Percentiles rank a stretch among this genome's conserved stretches.
These are phyloP conservation scores for Podospora appendiculata DNA, from an alignment of 495 filamentous ascomycete species.

Conservation along the genomic window DNA sequence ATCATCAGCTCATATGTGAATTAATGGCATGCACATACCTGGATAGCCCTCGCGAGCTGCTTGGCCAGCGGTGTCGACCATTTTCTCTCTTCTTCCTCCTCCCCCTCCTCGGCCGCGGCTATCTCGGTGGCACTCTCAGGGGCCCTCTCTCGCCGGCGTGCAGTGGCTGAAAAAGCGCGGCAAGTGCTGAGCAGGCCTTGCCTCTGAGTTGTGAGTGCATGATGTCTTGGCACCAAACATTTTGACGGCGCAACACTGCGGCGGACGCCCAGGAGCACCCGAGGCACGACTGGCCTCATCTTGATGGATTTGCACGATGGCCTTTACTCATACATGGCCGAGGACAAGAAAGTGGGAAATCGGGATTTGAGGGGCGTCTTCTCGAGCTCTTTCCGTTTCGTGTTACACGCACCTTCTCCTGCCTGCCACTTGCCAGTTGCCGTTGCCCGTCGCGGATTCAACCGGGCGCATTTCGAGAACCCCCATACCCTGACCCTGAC, in stretches of 20 bases:
- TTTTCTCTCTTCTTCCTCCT: conserved; percentile 28
- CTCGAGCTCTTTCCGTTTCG: no score
- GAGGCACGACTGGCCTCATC: conserved; percentile 16
- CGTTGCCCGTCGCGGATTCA: no score
- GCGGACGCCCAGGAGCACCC: conserved; percentile 10
- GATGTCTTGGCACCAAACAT: neutral
- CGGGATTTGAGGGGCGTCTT: no score
- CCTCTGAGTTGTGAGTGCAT: neutral
- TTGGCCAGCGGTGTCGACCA: conserved; percentile 92
- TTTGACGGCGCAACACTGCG: conserved; percentile 5
- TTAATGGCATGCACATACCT: conserved; percentile 42
- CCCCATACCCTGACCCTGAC: no score
- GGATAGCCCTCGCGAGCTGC: conserved; percentile 73
- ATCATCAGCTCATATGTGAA: neutral
- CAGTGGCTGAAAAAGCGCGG: conserved; percentile 12
- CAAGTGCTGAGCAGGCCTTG: neutral
- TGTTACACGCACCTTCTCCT: no score
- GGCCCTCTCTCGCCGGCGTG: neutral
- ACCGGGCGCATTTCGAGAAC: no score
- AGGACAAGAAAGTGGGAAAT: neutral
- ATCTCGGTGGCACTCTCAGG: no score
- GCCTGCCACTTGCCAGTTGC: no score
- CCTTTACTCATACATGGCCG: neutral
- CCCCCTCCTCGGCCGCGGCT: conserved; percentile 2
- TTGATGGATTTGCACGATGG: conserved; percentile 1